Evolutionary conservation across 2,329 filamentous ascomycete genomes (phyloP).

Genomic region (Botryosphaeria agaves): DNA sequence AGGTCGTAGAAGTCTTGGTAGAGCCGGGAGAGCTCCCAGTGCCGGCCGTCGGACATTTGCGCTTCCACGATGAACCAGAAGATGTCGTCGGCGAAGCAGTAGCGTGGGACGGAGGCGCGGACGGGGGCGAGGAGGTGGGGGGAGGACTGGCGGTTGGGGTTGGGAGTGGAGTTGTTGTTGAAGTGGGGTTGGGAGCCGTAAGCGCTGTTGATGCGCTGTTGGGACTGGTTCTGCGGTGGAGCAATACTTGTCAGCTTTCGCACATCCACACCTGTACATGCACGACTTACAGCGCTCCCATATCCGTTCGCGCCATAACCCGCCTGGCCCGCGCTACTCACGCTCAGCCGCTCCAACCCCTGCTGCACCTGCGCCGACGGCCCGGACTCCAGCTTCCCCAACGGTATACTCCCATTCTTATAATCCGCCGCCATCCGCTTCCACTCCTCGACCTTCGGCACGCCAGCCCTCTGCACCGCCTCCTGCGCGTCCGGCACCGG

Average conservation of each 20-base stretch:
- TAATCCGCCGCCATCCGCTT: slow-evolving; percentile 99
- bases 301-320: slow-evolving; percentile 5
- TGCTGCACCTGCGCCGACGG: slow-evolving; percentile 22
- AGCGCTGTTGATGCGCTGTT: slow-evolving; percentile 12
- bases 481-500: slow-evolving; percentile 68
- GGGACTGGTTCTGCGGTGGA: neutral
- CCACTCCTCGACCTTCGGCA: slow-evolving; percentile 95
- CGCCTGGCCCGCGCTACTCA: slow-evolving; percentile 35
- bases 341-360: slow-evolving; percentile 59
- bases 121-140: slow-evolving; percentile 52
- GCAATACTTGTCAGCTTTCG: no score
- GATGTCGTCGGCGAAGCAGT: slow-evolving; percentile 92
- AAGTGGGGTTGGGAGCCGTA: slow-evolving; percentile 10
- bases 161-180: slow-evolving; percentile 27
- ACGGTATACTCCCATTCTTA: slow-evolving; percentile 95
- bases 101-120: slow-evolving; percentile 71
- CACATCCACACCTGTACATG: no score
- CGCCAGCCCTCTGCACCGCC: slow-evolving; percentile 73
- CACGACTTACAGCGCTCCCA: no score
- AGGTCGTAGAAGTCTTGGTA: slow-evolving; percentile 99
- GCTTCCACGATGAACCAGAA: slow-evolving; percentile 98
- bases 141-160: slow-evolving; percentile 2
- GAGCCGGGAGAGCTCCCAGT: slow-evolving; percentile 86
- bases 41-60: slow-evolving; percentile 71
- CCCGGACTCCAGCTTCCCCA: slow-evolving; percentile 64